A percentile compares a stretch with the other conserved stretches of the same genome.
phyloP scores from a whole-genome alignment of 2,329 filamentous ascomycete species.

The Aspergillus arachidicola region DNA sequence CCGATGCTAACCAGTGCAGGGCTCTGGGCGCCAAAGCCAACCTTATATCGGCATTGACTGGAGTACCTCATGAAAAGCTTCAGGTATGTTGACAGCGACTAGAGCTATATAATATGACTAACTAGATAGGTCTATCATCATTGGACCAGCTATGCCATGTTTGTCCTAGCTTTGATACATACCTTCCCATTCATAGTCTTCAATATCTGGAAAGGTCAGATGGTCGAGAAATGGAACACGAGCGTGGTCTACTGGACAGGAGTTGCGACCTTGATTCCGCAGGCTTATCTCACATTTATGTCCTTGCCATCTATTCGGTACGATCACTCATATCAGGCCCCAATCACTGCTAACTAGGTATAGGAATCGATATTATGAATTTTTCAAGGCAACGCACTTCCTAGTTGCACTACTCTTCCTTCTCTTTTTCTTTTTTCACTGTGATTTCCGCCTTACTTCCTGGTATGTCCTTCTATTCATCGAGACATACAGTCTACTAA shows the following conservation, averaged over 20 bases:
- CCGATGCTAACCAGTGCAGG: constrained; percentile 25
- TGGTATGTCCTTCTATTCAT: constrained; percentile 40
- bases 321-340: constrained; percentile 10
- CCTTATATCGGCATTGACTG: constrained; percentile 56
- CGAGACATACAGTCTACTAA: constrained; percentile 1
- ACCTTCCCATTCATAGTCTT: constrained; percentile 63
- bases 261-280: constrained; percentile 55
- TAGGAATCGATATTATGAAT: constrained; percentile 60
- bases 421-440: constrained; percentile 64
- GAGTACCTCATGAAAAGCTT: constrained; percentile 60
- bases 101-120: background rate
- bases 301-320: constrained; percentile 56
- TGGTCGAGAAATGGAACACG: constrained; percentile 50
- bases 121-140: constrained; percentile 48
- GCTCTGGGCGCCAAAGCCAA: constrained; percentile 59
- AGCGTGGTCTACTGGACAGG: constrained; percentile 59
- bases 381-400: constrained; percentile 62
- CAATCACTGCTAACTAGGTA: background rate
- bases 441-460: constrained; percentile 57
- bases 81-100: constrained; percentile 36
- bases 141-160: constrained; percentile 60
- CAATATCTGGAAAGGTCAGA: constrained; percentile 52
- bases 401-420: constrained; percentile 57
- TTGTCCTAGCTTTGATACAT: constrained; percentile 59
- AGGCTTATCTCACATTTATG: constrained; percentile 59